Evolutionary conservation across 495 filamentous ascomycete species (phyloP), one percentile per base, ranked within the genome.

Genomic region (Rhizodiscina lignyota): DNA sequence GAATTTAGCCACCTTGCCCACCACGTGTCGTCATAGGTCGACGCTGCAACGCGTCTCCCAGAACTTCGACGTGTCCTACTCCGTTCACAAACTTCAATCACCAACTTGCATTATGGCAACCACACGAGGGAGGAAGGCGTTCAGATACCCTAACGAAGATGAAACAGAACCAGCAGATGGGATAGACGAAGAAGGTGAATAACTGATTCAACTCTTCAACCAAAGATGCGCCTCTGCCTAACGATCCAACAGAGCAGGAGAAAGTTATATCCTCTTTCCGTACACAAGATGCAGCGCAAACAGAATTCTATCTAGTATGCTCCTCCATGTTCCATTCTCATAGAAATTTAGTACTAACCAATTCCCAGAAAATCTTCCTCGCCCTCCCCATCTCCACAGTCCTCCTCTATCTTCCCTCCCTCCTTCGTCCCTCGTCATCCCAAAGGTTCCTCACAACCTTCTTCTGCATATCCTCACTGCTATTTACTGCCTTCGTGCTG

Each of bases 161-260:
- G 24, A 27, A 8, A 27, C 24, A 13, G 24, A 27, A 8, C 24
- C 24, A 13, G 8, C 24, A 13, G 24, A 27, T 6, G 24, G 24
- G 24, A 27, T 27, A 13, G 24, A 27, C 13, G 24, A 27, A 27
- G 24, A 8, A 8, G 24, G 24, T 27, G 13, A 27, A 13, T 27
- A 27, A 8, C 8, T 27, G 6, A 6, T 27, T 27, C n/a, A n/a
- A n/a, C n/a, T n/a, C 8, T 27, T 27, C 13, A 13, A 13, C 24
- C 6, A n/a, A n/a, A n/a, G n/a, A n/a, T n/a, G n/a, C n/a, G 8
- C 24, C 24, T 27, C 24, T 27, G 6, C 24, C n/a, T n/a, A n/a
- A n/a, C n/a, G n/a, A n/a, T n/a, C n/a, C 24, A 8, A 6, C 13
- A 27, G 75, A 84, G 50, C 82, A 89, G 60, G 81, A 85, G 46